Base-by-base conservation (phyloP, 1,284 basidiomycete species). In the Ustilago nuda region DNA sequence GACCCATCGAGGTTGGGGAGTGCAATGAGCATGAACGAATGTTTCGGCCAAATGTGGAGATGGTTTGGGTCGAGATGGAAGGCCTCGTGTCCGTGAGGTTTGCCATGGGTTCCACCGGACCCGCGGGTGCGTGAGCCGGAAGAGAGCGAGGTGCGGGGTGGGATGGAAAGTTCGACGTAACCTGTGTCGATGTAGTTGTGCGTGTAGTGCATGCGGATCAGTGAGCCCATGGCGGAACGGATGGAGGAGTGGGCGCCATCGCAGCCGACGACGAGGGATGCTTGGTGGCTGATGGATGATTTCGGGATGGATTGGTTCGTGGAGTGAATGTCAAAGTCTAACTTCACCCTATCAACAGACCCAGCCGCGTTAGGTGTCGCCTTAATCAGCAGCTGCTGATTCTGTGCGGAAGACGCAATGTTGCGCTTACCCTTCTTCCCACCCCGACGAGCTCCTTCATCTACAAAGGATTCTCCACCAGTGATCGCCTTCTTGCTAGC, bases 1-100 rank as follows among this genome's bases (percentile, higher is more conserved):
- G 87, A 87, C 43, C 87, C 84, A 75, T 88, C 88, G 36, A 63
- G 41, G 58, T 85, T 99, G 75, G 96, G 94, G 58, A 99, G 91
- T 19, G 94, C 97, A 83, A 99, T 98, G 82, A 99, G 90, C 96
- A 99, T 99, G 89, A 98, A 98, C 57, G 94, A 93, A 87, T 95
- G 93, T 84, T 95, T 91, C 66, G 96, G 97, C 96, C 96, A 99
- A 85, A 99, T 98, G 88, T 99, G 97, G 76, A 99, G 91, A 87
- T 98, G 94, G 87, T 94, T 92, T 76, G 93, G 92, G 89, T 97
- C 94, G 87, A 99, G 91, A 57, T 91, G 88, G 88, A 93, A 99
- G 87, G 71, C 74, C 23, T 71, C 76, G 41, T 76, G 73, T 4
- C 65, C 76, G n/a, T 45, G 43, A 7, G 43, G 43, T 19, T 45